phyloP scores from a whole-genome alignment of 2,329 filamentous ascomycete species.

The Gaeumannomyces tritici region DNA sequence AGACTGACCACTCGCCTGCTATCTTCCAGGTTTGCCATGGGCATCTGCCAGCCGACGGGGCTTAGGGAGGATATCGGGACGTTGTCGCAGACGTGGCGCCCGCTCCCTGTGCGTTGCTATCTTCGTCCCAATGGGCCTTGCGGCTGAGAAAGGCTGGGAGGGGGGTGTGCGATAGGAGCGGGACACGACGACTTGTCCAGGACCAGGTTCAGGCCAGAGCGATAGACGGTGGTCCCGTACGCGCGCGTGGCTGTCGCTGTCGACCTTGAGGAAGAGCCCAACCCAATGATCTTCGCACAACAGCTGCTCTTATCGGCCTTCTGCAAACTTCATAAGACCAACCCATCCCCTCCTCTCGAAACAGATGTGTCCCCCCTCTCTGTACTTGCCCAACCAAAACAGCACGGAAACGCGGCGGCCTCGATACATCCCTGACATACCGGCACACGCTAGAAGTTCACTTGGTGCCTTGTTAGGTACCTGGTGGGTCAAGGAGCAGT shows the following conservation, averaged over 20 bases:
- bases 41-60: no score
- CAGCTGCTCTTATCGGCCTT: no score
- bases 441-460: background rate
- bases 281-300: background rate
- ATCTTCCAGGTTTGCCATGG: background rate
- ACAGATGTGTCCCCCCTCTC: background rate
- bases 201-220: background rate
- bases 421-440: background rate
- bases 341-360: background rate
- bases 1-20: background rate
- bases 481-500: background rate
- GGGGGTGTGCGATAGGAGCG: background rate
- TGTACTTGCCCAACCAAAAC: background rate
- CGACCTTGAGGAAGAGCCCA: background rate
- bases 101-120: background rate
- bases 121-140: background rate
- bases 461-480: background rate
- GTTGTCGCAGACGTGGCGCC: background rate
- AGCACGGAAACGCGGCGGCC: background rate
- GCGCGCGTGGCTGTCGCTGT: background rate
- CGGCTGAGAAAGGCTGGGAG: background rate
- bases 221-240: background rate
- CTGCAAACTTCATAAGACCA: background rate
- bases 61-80: no score
- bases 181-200: background rate